A percentile compares a stretch with the other conserved stretches of the same genome.
Conservation (phyloP, 345 rosid species). For the Camelina neglecta region DNA sequence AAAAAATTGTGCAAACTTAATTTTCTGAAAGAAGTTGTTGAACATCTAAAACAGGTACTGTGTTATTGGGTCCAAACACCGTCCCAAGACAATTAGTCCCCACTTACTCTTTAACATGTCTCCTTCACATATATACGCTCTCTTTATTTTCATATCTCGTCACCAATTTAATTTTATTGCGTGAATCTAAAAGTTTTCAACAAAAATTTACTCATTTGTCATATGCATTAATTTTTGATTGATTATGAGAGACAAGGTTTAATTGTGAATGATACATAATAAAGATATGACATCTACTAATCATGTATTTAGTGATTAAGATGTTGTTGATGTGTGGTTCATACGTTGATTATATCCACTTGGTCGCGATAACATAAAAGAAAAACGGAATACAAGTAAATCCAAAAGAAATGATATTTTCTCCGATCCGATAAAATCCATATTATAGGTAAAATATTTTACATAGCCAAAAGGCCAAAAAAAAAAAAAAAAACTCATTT, state of each 20-base stretch:
- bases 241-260: conserved; percentile 3
- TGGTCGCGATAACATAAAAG: background rate
- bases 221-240: background rate
- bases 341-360: conserved; percentile 10
- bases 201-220: background rate
- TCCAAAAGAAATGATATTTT: background rate
- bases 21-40: conserved; percentile 3
- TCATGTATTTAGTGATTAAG: background rate
- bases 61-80: conserved; percentile 30
- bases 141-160: conserved; percentile 22
- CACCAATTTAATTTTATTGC: background rate
- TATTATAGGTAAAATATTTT: background rate
- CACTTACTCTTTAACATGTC: conserved; percentile 39
- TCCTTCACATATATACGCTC: conserved; percentile 28
- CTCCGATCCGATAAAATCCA: conserved; percentile 14
- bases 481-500: background rate
- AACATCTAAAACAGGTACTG: conserved; percentile 17
- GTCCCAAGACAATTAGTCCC: conserved; percentile 43
- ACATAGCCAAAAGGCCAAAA: conserved; percentile 7
- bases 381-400: background rate
- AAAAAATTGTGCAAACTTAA: background rate
- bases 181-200: background rate
- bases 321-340: conserved; percentile 13
- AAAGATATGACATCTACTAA: conserved; percentile 1
- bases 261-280: background rate